phyloP scores from a whole-genome alignment of 108 stramenopile species.

The Nitzschia sp. region DNA sequence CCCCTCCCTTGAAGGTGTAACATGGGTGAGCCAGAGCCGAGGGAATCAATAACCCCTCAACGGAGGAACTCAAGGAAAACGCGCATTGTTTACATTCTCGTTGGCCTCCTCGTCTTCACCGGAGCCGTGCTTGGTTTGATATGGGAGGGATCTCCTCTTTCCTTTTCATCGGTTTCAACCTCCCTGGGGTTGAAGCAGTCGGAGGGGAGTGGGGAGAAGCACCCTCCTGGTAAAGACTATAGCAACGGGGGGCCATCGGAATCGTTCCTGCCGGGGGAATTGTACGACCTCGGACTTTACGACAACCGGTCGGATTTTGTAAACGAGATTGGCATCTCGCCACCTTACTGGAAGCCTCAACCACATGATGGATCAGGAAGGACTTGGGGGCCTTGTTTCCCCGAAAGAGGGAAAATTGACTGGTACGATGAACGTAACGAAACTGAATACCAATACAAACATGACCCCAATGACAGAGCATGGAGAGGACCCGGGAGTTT shows the following conservation, averaged over 20 bases:
- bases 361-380: constrained; percentile 11
- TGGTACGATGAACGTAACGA: constrained; percentile 18
- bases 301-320: constrained; percentile 28
- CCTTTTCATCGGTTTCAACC: background rate
- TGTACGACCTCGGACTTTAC: constrained; percentile 32
- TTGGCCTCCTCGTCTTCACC: background rate
- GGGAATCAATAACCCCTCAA: no score
- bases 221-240: background rate
- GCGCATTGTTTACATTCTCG: no score
- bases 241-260: background rate
- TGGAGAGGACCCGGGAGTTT: background rate
- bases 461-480: background rate
- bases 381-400: constrained; percentile 57
- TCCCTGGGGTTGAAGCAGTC: background rate
- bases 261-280: constrained; percentile 11
- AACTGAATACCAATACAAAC: background rate
- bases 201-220: background rate
- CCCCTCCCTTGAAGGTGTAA: no score
- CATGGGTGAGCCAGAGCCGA: no score
- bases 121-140: background rate
- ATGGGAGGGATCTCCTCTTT: background rate
- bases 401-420: background rate
- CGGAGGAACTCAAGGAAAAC: no score
- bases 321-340: constrained; percentile 34
- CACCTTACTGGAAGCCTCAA: constrained; percentile 38